Evolutionary conservation across 2,329 filamentous ascomycete species (phyloP), one percentile per base, ranked within the genome.

Genomic region (Conoideocrella luteorostrata): DNA sequence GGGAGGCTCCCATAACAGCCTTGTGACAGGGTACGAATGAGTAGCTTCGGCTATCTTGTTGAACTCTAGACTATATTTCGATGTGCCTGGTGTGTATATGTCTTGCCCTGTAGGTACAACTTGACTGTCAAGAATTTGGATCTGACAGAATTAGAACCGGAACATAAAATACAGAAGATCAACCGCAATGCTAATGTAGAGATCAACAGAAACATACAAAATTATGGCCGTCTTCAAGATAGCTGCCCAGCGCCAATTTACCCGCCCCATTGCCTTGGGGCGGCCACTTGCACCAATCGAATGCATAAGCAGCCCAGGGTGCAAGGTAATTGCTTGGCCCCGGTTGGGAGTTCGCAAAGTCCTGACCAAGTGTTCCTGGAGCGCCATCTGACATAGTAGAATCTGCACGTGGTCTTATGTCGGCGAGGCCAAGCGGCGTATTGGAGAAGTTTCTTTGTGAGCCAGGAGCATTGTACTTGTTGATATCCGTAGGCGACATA

Each of bases 201-300:
- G 24, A 20, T 23, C 10, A 24, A 26, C 13, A 24, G 36, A 39
- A 46, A 65, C 78, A 56, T 71, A 95, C 89, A 72, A 94, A 98
- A 63, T 98, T 98, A 69, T 98, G 93, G 5, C 90, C 91, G 66
- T 98, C 93, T 67, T 98, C 93, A 41, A 97, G 70, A 62, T 97
- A 97, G 69, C 93, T 98, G 47, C 91, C 93, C 30, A 98, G 76
- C 11, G 93, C 93, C 55, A 98, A 78, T 66, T 97, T 97, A 30
- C 93, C 93, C 4, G 88, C 88, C 49, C 87, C 83, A 52, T 82
- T 82, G 56, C 67, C 82, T 57, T 88, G 80, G 3, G 91, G 82
- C 13, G 86, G 81, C 91, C 93, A 98, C 67, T 98, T 98, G 71
- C 93, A 98, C 93, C 93, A 98, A 68, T 98, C 93, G 57, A 95